Base-by-base conservation (phyloP, 352 stramenopile genomes). In the Phytophthora cajani region DNA sequence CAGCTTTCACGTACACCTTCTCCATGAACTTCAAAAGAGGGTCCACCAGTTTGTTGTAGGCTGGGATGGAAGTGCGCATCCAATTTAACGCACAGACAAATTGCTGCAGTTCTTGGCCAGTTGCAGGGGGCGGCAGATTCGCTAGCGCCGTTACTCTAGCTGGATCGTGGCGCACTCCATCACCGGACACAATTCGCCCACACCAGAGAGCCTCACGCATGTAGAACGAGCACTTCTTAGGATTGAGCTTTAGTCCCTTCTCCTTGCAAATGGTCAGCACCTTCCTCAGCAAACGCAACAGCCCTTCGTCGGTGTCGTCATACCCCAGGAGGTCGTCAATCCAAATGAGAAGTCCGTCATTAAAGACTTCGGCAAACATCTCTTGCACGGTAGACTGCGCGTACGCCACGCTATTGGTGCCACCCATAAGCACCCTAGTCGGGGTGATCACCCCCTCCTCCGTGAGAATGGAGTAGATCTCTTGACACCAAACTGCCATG, bases 381-480 rank as follows among this genome's bases (percentile, higher is more conserved):
- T 40, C 33, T 27, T 40, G 33, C 33, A 40, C 33, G 9, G 33
- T 40, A 40, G 33, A 40, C 33, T 40, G 33, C 7, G 14, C 33
- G 33, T 40, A 40, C 33, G 33, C 33, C 33, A 40, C 33, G 6
- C 33, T 40, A 2, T 40, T 40, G 9, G 33, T 40, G 33, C 33
- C 33, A 40, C 33, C 33, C 33, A 40, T 40, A 40, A 12, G 33
- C 33, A 40, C 33, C 12, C 33, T 40, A 3, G 33, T 40, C 33
- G 33, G 33, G 9, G 65, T 67, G 23, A 72, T 63, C 0, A 72
- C 65, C 16, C 58, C 51, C 19, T 67, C 58, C 33, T 72, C 65
- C 1, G 58, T 67, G 0, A 67, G 30, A 50, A 72, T 67, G 2
- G 65, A 67, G 21, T 71, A 65, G 5, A 71, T 65, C 10, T 72